Percentiles rank a stretch among this genome's conserved stretches.
Conservation (phyloP, 306 rosid genomes). For the Erythrophleum fordii region DNA sequence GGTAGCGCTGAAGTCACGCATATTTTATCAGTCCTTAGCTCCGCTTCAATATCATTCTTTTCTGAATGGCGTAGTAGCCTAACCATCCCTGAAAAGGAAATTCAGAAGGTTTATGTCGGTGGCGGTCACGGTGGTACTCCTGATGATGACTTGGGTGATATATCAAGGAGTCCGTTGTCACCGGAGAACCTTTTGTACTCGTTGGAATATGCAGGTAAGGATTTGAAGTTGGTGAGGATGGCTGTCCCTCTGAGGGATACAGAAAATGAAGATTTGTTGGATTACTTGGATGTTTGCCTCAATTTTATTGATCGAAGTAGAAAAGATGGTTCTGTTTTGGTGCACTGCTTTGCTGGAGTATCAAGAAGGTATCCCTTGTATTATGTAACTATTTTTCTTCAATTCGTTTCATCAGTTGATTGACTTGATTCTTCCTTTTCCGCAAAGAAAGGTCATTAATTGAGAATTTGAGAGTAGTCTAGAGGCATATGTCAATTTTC, state of each 20-base stretch:
- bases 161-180: constrained; percentile 52
- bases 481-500: background rate
- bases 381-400: background rate
- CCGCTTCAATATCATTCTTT: constrained; percentile 80
- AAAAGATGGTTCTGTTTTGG: constrained; percentile 85
- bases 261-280: constrained; percentile 79
- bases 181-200: constrained; percentile 68
- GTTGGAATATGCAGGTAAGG: constrained; percentile 81
- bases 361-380: constrained; percentile 75
- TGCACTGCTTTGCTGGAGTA: constrained; percentile 98
- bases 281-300: constrained; percentile 79
- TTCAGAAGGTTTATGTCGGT: constrained; percentile 60
- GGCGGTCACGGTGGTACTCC: constrained; percentile 35
- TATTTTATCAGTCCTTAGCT: constrained; percentile 81
- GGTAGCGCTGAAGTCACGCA: constrained; percentile 61
- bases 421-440: background rate
- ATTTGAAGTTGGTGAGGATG: constrained; percentile 82
- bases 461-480: background rate
- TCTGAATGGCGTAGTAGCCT: constrained; percentile 70
- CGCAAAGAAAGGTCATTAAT: background rate
- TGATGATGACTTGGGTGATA: constrained; percentile 43
- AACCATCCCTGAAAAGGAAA: constrained; percentile 67
- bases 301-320: constrained; percentile 77
- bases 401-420: background rate
- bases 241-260: constrained; percentile 86